Base-by-base conservation (phyloP, 2,329 filamentous ascomycete species). In the Seiridium cupressi region DNA sequence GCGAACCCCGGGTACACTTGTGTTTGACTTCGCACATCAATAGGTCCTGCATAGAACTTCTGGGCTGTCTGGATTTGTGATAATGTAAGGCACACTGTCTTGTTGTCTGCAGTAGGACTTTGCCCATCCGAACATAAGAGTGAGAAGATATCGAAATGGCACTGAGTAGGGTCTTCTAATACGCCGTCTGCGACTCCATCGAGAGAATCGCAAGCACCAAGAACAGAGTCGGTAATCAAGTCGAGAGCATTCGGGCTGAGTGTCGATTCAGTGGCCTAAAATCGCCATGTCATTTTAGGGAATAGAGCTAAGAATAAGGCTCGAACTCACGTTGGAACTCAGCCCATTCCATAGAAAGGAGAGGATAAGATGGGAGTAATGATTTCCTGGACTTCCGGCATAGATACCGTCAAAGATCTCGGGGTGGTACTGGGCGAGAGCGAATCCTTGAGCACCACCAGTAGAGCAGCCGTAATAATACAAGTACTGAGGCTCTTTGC, bases 401-500 rank as follows among this genome's bases (percentile, higher is more conserved):
- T 73, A 65, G 5, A 79, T 77, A 1, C 77, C 77, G 61, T 79
- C 75, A 48, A 80, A 79, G 4, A 78, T 66, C 1, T 72, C 64
- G 0, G 77, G 76, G 58, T 78, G 72, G 13, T 66, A 74, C 55
- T 77, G 73, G 3, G 75, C 74, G n/a, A 76, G 63, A 34, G 76
- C 73, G 60, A 75, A 76, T 0, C 74, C 77, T 66, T 79, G 76
- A 5, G 72, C 72, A 7, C 77, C 77, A 6, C 76, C 77, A 3
- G 76, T 77, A 0, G 72, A 76, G 55, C 76, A 79, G 5, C 76
- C 76, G 34, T 66, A 63, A 60, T 77, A 79, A 61, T 78, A 79
- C 7, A 69, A 73, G 47, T 74, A 68, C 3, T 59, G 66, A 3
- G 73, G 69, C 10, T 60, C 42, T 46, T 60, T 44, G 5, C 62